Conservation (phyloP, 2,329 filamentous ascomycete genomes). For the Blastomyces emzantsi region DNA sequence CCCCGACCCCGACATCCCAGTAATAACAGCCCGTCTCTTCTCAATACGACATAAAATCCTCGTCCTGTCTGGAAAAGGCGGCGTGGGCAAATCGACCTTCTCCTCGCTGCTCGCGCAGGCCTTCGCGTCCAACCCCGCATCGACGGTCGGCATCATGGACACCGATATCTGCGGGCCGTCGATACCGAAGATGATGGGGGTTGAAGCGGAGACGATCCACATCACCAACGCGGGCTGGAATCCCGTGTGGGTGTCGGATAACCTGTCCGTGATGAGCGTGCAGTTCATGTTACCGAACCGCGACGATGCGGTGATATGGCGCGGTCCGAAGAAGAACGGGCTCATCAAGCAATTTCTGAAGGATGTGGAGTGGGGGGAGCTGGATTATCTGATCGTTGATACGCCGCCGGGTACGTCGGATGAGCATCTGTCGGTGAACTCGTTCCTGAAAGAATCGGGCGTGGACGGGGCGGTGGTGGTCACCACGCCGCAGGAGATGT, state of each 20-base stretch:
- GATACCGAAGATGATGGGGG: slow-evolving; percentile 99
- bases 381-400: slow-evolving; percentile 89
- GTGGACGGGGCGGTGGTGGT: slow-evolving; percentile 91
- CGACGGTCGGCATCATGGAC: slow-evolving; percentile 89
- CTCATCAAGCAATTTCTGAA: slow-evolving; percentile 97
- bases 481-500: slow-evolving; percentile 91
- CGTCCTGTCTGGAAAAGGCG: slow-evolving; percentile 87
- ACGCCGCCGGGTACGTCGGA: slow-evolving; percentile 93
- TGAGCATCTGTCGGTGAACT: slow-evolving; percentile 90
- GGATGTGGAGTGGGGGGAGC: slow-evolving; percentile 93
- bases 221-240: slow-evolving; percentile 83
- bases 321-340: slow-evolving; percentile 96
- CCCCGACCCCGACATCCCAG: slow-evolving; percentile 83
- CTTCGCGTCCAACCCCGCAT: slow-evolving; percentile 71
- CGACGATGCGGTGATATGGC: slow-evolving; percentile 95
- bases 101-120: slow-evolving; percentile 80
- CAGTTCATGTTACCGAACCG: slow-evolving; percentile 95
- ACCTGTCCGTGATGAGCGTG: slow-evolving; percentile 91
- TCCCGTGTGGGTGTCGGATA: slow-evolving; percentile 91
- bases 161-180: slow-evolving; percentile 94
- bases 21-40: slow-evolving; percentile 74
- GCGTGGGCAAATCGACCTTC: slow-evolving; percentile 94
- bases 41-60: slow-evolving; percentile 86
- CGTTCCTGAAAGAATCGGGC: slow-evolving; percentile 79
- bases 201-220: slow-evolving; percentile 88